A percentile compares a stretch with the other conserved stretches of the same genome.
Conservation (phyloP, 225 moss, liverwort and hornwort genomes). For the Straminergon stramineum region DNA sequence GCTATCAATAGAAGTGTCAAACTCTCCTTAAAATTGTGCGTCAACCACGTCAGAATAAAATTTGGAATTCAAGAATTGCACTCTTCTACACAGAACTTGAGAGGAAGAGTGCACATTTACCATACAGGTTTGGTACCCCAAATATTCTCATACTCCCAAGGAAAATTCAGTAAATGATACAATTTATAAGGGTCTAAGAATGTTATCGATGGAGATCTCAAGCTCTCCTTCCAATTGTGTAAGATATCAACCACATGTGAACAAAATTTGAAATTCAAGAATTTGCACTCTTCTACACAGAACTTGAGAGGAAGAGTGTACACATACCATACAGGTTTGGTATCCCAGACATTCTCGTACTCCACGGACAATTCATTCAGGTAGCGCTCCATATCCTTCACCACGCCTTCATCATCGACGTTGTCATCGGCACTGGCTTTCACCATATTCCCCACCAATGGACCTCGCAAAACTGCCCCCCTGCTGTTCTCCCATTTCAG, state of each 20-base stretch:
- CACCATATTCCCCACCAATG: not conserved
- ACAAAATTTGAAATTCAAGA: not conserved
- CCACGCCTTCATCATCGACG: slow-evolving; percentile 38
- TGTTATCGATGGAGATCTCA: not conserved
- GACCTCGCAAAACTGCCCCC: not conserved
- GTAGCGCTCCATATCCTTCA: slow-evolving; percentile 87
- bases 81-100: not conserved
- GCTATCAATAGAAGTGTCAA: not conserved
- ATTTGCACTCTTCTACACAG: not conserved
- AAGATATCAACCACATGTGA: not conserved
- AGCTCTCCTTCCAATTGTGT: not conserved
- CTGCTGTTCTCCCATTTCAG: not conserved
- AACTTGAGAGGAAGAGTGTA: not conserved
- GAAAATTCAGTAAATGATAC: slow-evolving; percentile 28
- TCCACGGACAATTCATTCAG: slow-evolving; percentile 77
- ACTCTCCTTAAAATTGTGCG: not conserved
- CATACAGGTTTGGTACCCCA: slow-evolving; percentile 98
- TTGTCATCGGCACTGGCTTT: slow-evolving; percentile 20
- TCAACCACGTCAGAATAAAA: not conserved
- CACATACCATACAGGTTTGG: slow-evolving; percentile 87
- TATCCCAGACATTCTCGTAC: slow-evolving; percentile 99
- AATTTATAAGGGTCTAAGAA: not conserved
- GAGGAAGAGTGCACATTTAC: slow-evolving; percentile 18
- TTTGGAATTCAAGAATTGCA: not conserved
- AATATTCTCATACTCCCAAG: slow-evolving; percentile 90